A percentile compares a stretch with the other conserved stretches of the same genome.
Conservation (phyloP, 1,139 yeast genomes). For the Sugiyamaella japonica region DNA sequence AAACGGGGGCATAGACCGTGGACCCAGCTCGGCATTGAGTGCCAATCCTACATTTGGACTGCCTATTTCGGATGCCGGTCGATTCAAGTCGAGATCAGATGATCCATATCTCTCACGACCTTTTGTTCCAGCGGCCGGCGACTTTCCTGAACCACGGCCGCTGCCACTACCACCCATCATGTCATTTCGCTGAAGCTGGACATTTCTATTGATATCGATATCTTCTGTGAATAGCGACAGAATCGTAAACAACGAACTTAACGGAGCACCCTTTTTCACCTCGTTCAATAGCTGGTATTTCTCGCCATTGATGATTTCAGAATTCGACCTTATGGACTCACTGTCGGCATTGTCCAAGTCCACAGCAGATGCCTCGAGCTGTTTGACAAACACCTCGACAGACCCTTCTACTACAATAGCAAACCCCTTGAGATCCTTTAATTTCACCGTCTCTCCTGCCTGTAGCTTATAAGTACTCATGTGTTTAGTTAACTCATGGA, state of each 20-base stretch:
- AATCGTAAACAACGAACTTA: conserved; percentile 79
- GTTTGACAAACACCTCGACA: conserved; percentile 71
- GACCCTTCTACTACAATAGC: conserved; percentile 94
- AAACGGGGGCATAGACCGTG: not conserved
- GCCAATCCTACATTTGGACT: not conserved
- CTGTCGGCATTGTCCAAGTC: not conserved
- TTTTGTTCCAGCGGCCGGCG: not conserved
- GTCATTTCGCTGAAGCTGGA: conserved; percentile 3
- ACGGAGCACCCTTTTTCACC: conserved; percentile 79
- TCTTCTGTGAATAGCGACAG: conserved; percentile 64
- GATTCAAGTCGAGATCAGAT: conserved; percentile 5
- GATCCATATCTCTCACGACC: not conserved
- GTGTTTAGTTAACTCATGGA: conserved; percentile 86
- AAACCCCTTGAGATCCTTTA: conserved; percentile 79
- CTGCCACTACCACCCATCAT: not conserved
- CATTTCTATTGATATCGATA: conserved; percentile 20
- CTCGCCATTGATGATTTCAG: conserved; percentile 50
- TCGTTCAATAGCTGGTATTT: conserved; percentile 77
- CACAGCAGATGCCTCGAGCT: conserved; percentile 29
- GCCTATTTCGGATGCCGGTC: not conserved
- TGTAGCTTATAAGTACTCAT: conserved; percentile 87
- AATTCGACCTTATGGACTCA: conserved; percentile 38
- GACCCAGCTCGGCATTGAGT: not conserved
- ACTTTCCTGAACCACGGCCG: not conserved
- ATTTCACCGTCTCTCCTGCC: conserved; percentile 69